Conservation (phyloP, 2,329 filamentous ascomycete genomes). For the Sclerotinia trifoliorum region DNA sequence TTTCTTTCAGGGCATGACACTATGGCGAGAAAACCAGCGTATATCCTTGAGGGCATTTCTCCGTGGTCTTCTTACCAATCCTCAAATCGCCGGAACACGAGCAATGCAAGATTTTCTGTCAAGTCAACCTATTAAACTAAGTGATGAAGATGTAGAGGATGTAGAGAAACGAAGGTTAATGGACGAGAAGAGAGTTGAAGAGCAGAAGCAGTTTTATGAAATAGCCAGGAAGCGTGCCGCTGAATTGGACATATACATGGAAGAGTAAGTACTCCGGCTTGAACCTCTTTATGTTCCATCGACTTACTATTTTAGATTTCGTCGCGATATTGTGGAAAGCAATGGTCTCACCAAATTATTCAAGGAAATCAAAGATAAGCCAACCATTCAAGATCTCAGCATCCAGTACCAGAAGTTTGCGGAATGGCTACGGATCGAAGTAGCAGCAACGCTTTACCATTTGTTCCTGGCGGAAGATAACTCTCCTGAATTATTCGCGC, state of each 20-base stretch:
- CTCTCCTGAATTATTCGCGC: conserved; percentile 91
- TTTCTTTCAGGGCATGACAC: conserved; percentile 45
- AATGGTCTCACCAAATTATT: conserved; percentile 93
- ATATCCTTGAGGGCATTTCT: conserved; percentile 89
- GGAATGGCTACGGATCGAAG: conserved; percentile 95
- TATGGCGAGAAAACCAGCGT: conserved; percentile 86
- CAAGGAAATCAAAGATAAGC: conserved; percentile 86
- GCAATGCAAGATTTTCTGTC: conserved; percentile 84
- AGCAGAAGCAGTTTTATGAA: conserved; percentile 93
- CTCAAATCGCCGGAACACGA: conserved; percentile 77
- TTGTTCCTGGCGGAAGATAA: conserved; percentile 98
- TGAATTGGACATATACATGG: conserved; percentile 97
- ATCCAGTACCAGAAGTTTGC: conserved; percentile 98
- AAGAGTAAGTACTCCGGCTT: conserved; percentile 59
- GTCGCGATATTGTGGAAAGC: conserved; percentile 63
- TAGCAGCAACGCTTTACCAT: conserved; percentile 95
- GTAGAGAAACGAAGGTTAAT: conserved; percentile 76
- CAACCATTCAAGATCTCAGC: conserved; percentile 81
- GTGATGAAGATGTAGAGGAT: conserved; percentile 80
- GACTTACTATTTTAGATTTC: conserved; percentile 50
- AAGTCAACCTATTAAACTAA: conserved; percentile 66
- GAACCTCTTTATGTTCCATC: background rate
- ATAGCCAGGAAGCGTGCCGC: conserved; percentile 86
- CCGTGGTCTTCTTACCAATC: conserved; percentile 80
- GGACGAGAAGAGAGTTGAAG: conserved; percentile 84